phyloP scores from a whole-genome alignment of 352 stramenopile species.

The Elongisporangium undulatum region DNA sequence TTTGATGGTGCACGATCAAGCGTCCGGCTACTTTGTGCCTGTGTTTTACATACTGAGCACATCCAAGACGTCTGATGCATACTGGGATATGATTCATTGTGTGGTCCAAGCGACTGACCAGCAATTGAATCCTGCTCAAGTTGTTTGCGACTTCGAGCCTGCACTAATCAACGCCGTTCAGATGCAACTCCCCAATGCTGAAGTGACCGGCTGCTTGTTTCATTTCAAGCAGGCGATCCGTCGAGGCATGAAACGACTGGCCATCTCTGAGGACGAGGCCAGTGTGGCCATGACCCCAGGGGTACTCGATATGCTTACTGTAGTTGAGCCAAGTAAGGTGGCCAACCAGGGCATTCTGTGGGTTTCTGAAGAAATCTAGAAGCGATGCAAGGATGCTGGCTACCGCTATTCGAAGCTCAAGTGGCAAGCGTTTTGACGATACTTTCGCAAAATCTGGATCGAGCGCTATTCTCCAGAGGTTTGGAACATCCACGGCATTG shows the following conservation, averaged over 20 bases:
- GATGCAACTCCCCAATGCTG: conserved; percentile 5
- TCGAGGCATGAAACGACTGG: conserved; percentile 9
- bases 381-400: conserved; percentile 6
- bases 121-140: neutral
- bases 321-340: conserved; percentile 8
- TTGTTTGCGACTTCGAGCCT: conserved; percentile 7
- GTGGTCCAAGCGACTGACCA: no score
- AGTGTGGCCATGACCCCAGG: conserved; percentile 14
- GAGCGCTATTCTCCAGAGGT: conserved; percentile 6
- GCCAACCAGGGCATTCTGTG: conserved; percentile 8
- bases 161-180: conserved; percentile 4
- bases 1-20: conserved; percentile 18
- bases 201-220: conserved; percentile 1
- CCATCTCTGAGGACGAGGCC: conserved; percentile 9
- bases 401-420: conserved; percentile 8
- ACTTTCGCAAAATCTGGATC: conserved; percentile 14
- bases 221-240: conserved; percentile 12
- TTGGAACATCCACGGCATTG: conserved; percentile 15
- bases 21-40: conserved; percentile 8
- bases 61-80: neutral
- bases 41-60: conserved; percentile 14
- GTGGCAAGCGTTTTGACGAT: conserved; percentile 15
- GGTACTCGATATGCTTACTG: conserved; percentile 11
- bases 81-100: no score
- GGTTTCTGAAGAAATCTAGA: conserved; percentile 13